Base-by-base conservation (phyloP, 177 flowering plant species). In the Tripterygium wilfordii region DNA sequence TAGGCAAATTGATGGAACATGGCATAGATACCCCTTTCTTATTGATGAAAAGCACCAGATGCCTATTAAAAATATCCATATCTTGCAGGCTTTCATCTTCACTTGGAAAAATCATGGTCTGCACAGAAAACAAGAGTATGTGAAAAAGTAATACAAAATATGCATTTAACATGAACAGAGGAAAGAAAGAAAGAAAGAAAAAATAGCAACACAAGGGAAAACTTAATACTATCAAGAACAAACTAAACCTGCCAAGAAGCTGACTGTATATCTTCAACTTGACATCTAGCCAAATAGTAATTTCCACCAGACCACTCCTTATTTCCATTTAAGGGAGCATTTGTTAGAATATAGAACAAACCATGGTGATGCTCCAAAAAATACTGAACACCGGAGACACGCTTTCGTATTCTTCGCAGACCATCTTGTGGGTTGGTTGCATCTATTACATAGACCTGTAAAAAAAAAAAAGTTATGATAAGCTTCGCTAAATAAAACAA, bases 291-390 rank as follows among this genome's bases (percentile, higher is more conserved):
- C 59, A 91, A 59, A 58, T 78, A 81, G 66, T 75, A 88, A 24
- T 51, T 65, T 54, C 71, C 77, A 36, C 40, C 54, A 27, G 47
- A 42, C 21, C 64, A 54, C 42, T 57, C 46, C 30, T 14, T 45
- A 54, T 44, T 43, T 30, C 64, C 78, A 36, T 24, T 23, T 27
- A 50, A 38, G 61, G 86, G 82, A 56, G 78, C 68, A 76, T 85
- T 88, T 24, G 96, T 91, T n/a, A 91, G 88, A 56, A 80, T 66
- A 53, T 91, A 85, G 56, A 91, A 91, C 20, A 61, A 60, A 5
- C 82, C 95, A 58, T 62, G 7, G 56, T 88, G 92, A 71, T 91
- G 98, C 63, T 91, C 96, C 76, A 91, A 26, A 62, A 91, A 91
- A 55, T 65, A 91, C 40, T 76, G 85, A 13, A 76, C 83, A 49